Evolutionary conservation across 129 eudicot genomes (phyloP).

Genomic region (Flaveria linearis): DNA sequence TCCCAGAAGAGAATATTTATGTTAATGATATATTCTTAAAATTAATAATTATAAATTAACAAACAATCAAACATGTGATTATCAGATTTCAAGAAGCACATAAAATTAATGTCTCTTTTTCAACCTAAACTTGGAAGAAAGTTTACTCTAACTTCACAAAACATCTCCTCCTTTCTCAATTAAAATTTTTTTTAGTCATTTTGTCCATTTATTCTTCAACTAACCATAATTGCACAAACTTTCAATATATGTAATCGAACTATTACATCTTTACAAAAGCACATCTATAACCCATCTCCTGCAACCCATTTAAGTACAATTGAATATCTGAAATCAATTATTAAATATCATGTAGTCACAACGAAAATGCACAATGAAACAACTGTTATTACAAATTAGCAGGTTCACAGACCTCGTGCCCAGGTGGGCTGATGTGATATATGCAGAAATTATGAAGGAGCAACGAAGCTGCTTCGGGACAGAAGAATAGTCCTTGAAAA

Average conservation of each 20-base stretch:
- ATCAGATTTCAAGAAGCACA: background rate
- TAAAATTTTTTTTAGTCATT: background rate
- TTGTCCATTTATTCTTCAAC: background rate
- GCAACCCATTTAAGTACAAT: background rate
- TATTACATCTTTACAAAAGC: background rate
- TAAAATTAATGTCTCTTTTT: background rate
- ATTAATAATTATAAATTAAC: background rate
- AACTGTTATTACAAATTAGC: constrained; percentile 6
- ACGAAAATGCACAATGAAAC: background rate
- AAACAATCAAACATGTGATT: background rate
- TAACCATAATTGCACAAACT: background rate
- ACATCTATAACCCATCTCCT: background rate
- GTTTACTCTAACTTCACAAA: background rate
- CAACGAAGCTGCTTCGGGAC: constrained; percentile 97
- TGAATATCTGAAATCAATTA: background rate
- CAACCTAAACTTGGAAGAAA: background rate
- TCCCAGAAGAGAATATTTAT: constrained; percentile 42
- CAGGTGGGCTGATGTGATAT: constrained; percentile 99
- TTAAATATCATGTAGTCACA: background rate
- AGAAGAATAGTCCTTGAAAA: constrained; percentile 97
- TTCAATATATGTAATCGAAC: background rate
- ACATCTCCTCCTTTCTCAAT: background rate
- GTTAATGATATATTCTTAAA: constrained; percentile 43
- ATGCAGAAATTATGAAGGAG: constrained; percentile 96
- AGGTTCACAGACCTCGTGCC: constrained; percentile 89